Evolutionary conservation across 2,329 filamentous ascomycete species (phyloP).

Genomic region (Exophiala sp.): DNA sequence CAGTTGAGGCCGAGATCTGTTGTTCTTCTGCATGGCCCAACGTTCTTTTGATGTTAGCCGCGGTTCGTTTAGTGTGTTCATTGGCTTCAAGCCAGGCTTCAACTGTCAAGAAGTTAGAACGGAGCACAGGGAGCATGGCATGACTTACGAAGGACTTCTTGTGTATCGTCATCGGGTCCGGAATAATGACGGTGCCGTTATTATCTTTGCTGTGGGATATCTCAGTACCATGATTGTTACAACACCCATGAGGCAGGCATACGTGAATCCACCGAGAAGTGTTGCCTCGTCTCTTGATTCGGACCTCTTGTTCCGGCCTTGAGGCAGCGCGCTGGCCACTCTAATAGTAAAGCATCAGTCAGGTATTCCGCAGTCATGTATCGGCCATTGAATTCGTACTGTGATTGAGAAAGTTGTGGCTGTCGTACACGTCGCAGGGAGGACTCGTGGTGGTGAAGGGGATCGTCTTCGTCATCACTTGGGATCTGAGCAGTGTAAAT

Average conservation of each 20-base stretch:
- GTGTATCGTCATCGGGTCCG: constrained; percentile 14
- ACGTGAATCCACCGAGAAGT: constrained; percentile 14
- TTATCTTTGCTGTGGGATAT: constrained; percentile 4
- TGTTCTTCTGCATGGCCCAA: constrained; percentile 2
- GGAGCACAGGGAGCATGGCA: not conserved
- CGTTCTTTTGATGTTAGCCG: not conserved
- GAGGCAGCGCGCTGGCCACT: not conserved
- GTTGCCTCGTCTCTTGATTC: constrained; percentile 14
- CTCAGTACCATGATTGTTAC: constrained; percentile 3
- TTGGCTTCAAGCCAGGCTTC: not conserved
- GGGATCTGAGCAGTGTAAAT: constrained; percentile 8
- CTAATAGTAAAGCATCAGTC: constrained; percentile 5
- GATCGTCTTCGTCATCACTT: constrained; percentile 16
- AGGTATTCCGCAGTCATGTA: not conserved
- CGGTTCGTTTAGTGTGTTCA: constrained; percentile 3
- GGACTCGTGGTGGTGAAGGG: not conserved
- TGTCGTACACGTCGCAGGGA: not conserved
- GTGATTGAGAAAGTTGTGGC: too few species aligned
- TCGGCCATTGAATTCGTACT: not conserved
- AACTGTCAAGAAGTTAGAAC: constrained; percentile 2
- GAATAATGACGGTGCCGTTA: constrained; percentile 3
- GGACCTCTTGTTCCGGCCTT: not conserved
- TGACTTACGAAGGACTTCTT: not conserved
- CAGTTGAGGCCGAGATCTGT: not conserved
- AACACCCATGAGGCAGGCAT: constrained; percentile 1